Conservation (phyloP, 495 filamentous ascomycete species). For the Neurospora sp. region DNA sequence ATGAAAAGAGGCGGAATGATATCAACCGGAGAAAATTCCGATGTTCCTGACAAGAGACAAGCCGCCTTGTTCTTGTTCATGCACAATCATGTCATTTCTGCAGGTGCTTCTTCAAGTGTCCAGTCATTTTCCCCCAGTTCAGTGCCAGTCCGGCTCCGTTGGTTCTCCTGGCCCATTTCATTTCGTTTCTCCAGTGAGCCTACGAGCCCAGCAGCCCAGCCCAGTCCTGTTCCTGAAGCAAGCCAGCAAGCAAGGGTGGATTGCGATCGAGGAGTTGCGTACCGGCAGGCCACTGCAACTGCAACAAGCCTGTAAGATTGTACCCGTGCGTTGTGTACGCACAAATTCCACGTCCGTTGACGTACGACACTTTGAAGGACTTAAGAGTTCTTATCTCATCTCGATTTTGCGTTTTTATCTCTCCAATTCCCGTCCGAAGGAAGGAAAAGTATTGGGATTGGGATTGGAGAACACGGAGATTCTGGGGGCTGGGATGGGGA, state of each 20-base stretch:
- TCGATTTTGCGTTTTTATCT: not conserved
- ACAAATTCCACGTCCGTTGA: not conserved
- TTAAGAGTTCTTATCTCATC: not conserved
- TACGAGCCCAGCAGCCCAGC: not conserved
- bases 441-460: not conserved
- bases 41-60: not conserved
- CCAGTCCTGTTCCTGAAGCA: not conserved
- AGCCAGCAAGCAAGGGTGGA: not conserved
- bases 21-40: not conserved
- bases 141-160: not conserved
- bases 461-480: not conserved
- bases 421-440: not conserved
- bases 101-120: not conserved
- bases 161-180: not conserved
- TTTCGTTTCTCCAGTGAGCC: not conserved
- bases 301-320: not conserved
- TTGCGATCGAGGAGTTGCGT: not conserved
- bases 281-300: not conserved
- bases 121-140: not conserved
- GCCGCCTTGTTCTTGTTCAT: not conserved
- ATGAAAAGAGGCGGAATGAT: not conserved
- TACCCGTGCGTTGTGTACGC: not conserved
- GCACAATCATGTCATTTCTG: not conserved
- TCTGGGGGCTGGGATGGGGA: not conserved
- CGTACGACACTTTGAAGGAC: not conserved